Evolutionary conservation across 805 yeast species (phyloP).

Genomic region (Saturnispora gosingensis): DNA sequence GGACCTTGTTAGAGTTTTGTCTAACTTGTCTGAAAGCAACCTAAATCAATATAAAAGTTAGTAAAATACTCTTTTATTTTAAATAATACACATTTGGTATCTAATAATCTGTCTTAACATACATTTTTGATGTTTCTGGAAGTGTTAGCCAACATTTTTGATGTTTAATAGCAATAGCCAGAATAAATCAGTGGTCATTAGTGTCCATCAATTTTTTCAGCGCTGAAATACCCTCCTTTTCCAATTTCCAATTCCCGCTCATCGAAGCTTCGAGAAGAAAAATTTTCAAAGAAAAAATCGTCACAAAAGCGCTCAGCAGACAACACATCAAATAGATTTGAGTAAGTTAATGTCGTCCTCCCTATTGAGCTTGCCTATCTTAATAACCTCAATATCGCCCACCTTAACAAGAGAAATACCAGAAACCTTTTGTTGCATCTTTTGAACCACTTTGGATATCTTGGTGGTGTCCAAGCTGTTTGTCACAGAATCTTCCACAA

Average conservation of each 20-base stretch:
- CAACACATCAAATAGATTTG: background rate
- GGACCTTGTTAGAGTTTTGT: slow-evolving; percentile 28
- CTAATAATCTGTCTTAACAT: slow-evolving; percentile 11
- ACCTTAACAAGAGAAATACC: background rate
- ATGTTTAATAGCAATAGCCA: slow-evolving; percentile 11
- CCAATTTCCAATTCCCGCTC: background rate
- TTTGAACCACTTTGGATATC: background rate
- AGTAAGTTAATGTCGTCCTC: background rate
- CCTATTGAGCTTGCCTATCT: background rate
- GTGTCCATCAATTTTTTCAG: background rate
- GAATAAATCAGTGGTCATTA: slow-evolving; percentile 2
- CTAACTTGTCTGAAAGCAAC: slow-evolving; percentile 23
- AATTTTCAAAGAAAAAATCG: background rate
- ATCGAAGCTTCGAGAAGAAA: background rate
- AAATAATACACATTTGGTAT: too few relatives aligned
- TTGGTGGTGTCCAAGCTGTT: background rate
- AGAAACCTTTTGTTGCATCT: background rate
- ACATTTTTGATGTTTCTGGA: slow-evolving; percentile 28
- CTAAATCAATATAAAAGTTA: background rate
- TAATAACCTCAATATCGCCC: background rate
- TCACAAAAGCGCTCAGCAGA: background rate
- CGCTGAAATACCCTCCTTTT: background rate
- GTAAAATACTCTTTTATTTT: background rate
- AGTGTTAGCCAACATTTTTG: slow-evolving; percentile 25
- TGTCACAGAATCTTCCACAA: slow-evolving; percentile 1